Evolutionary conservation across 2,329 filamentous ascomycete genomes (phyloP).

Genomic region (Neofusicoccum parvum): DNA sequence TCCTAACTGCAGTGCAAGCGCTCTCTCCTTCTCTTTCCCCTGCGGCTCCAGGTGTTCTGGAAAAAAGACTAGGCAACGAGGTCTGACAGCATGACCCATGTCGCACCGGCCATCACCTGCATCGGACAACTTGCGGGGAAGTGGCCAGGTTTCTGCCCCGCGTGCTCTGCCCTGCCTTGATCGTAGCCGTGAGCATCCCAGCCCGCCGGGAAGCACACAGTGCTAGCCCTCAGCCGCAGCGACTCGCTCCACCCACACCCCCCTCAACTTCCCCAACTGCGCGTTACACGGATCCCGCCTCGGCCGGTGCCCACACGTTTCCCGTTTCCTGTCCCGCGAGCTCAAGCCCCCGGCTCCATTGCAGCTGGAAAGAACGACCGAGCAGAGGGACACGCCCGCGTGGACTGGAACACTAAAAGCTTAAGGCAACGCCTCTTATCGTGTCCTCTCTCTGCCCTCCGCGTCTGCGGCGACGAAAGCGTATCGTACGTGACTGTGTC

Average conservation of each 20-base stretch:
- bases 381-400: background rate
- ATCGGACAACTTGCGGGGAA: background rate
- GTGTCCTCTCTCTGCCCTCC: no score
- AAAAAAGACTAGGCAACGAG: background rate
- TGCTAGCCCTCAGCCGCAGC: background rate
- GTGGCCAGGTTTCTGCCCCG: background rate
- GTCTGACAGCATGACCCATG: background rate
- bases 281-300: background rate
- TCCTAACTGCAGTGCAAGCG: no score
- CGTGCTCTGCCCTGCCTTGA: background rate
- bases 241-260: background rate
- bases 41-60: background rate
- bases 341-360: no score
- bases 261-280: background rate
- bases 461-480: no score
- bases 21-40: background rate
- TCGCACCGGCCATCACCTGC: background rate
- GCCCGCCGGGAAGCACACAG: background rate
- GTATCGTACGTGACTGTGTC: no score
- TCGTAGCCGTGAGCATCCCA: background rate
- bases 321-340: background rate
- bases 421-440: background rate
- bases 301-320: conserved; percentile 1
- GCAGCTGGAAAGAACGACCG: background rate
- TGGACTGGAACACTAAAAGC: background rate